Evolutionary conservation across 768 basidiomycete species (phyloP).

Genomic region (Leccinellum albellum): DNA sequence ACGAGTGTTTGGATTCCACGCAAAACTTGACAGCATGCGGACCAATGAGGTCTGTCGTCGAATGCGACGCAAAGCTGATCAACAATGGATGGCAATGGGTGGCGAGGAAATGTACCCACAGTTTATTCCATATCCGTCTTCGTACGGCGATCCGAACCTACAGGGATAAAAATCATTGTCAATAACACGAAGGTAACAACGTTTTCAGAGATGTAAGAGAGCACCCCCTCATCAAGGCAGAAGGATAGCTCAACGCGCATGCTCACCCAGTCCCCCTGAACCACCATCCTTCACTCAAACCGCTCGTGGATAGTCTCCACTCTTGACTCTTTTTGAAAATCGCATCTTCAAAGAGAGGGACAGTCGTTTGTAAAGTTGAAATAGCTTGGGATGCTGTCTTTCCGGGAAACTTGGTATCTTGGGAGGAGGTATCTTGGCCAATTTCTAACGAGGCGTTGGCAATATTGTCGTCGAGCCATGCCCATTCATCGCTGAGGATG

Average conservation of each 20-base stretch:
- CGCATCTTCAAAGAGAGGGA: conserved; percentile 68
- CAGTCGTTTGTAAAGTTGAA: neutral
- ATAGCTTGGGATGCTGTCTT: neutral
- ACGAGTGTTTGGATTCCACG: conserved; percentile 83
- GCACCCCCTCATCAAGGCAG: neutral
- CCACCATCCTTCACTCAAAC: conserved; percentile 76
- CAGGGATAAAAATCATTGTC: neutral
- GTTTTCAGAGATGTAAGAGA: neutral
- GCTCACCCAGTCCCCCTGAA: conserved; percentile 85
- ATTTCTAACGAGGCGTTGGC: neutral
- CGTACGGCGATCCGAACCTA: conserved; percentile 76
- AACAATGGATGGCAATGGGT: neutral
- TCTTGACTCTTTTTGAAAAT: conserved; percentile 69
- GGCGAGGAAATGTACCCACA: conserved; percentile 47
- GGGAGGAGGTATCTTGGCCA: conserved; percentile 4
- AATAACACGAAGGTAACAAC: neutral
- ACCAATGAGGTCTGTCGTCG: conserved; percentile 68
- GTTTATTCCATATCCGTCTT: conserved; percentile 91
- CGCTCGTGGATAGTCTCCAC: conserved; percentile 91
- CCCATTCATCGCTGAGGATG: conserved; percentile 44
- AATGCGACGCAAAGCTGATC: neutral
- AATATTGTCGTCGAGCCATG: conserved; percentile 21
- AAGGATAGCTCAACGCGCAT: neutral
- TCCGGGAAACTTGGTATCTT: neutral
- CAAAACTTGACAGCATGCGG: conserved; percentile 84